Base-by-base conservation (phyloP, 371 early-diverging fungal genomes). In the Choanephora cucurbitarum region DNA sequence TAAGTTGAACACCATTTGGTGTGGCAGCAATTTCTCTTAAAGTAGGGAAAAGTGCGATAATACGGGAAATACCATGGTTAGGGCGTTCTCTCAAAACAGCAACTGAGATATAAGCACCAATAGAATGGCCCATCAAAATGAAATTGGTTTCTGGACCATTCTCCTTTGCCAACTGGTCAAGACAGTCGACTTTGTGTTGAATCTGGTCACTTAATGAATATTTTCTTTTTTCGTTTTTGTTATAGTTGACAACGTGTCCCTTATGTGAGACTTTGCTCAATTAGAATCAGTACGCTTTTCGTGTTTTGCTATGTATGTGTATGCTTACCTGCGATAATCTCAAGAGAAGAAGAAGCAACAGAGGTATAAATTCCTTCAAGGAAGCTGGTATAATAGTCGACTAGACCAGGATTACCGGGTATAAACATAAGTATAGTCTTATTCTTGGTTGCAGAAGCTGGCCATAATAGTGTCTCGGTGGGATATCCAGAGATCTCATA, bases 1-100 rank as follows among this genome's bases (percentile, higher is more conserved):
- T 62, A 43, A 91, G 67, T 34, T 81, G 67, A 7, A 75, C 73
- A 4, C 93, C 95, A 23, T 88, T 85, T 5, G 92, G 92, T 14
- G 92, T 89, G 7, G 79, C 66, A 0, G 84, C 86, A 54, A 94
- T 91, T 21, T 85, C 73, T 40, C 86, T 84, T 3, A 94, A 61
- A 0, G 92, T 87, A 9, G 95, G 95, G 58, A 93, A 93, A 50
- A 94, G 68, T 1, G 78, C 78, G 50, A 91, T 78, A 3, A 89
- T 60, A 4, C 84, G 82, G 33, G 67, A 68, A 31, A 94, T 85
- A 11, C 73, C 69, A 47, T 77, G 76, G 34, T 72, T 58, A 10
- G 86, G 88, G 9, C 86, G 75, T 18, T 72, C 67, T 49, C 82
- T 84, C 22, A 91, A 65, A 21, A 77, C 69, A 48, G 75, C 73